Conservation (phyloP, 2,329 filamentous ascomycete species). For the Didymella arachidicola region DNA sequence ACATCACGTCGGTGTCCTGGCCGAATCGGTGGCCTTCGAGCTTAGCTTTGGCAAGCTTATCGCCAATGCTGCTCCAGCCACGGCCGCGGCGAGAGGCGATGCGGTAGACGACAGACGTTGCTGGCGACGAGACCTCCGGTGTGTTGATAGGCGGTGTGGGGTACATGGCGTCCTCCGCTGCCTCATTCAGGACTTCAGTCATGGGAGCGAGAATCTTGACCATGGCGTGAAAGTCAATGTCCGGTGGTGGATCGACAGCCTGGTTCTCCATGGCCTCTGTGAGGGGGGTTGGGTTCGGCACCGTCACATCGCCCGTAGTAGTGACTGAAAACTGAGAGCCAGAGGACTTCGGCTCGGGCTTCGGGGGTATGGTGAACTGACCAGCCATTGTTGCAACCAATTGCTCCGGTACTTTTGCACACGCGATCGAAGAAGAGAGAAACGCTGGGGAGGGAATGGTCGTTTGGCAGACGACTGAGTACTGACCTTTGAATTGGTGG, state of each 20-base stretch:
- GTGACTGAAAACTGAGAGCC: conserved; percentile 34
- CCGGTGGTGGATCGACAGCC: conserved; percentile 25
- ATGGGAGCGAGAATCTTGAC: conserved; percentile 40
- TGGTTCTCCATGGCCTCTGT: conserved; percentile 28
- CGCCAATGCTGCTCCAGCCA: conserved; percentile 82
- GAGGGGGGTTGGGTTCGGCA: conserved; percentile 39
- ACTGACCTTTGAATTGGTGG: conserved; percentile 3
- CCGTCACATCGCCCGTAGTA: conserved; percentile 27
- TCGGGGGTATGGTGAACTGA: conserved; percentile 14
- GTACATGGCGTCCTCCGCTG: conserved; percentile 38
- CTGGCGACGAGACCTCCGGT: conserved; percentile 37
- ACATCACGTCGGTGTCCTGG: conserved; percentile 27
- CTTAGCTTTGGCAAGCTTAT: conserved; percentile 78
- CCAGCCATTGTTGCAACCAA: conserved; percentile 4
- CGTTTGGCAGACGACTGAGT: not conserved
- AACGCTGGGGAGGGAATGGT: not conserved
- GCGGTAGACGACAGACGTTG: conserved; percentile 33
- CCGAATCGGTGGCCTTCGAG: conserved; percentile 28
- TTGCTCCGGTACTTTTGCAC: not conserved
- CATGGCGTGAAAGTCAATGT: conserved; percentile 39
- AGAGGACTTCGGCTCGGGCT: conserved; percentile 32
- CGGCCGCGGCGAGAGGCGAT: conserved; percentile 28
- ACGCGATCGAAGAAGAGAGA: not conserved
- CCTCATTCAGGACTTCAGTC: conserved; percentile 43
- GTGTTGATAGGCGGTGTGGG: conserved; percentile 46